Conservation (phyloP, 208 protist genomes). For the Paratrypanosoma confusum region DNA sequence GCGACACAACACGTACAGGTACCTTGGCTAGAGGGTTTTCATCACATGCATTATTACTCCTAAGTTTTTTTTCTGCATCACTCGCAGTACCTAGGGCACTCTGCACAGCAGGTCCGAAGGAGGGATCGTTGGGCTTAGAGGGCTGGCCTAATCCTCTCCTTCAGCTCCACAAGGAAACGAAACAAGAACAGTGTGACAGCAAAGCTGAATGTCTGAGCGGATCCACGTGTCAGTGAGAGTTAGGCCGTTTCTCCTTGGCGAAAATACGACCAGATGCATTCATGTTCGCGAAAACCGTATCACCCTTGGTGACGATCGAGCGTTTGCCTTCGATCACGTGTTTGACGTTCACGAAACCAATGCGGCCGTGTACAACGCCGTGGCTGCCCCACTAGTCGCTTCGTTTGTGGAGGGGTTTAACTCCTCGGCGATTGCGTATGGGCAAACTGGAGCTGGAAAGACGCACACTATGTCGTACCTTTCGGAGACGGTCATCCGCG, state of each 20-base stretch:
- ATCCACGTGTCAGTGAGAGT: constrained; percentile 82
- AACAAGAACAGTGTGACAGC: too few relatives aligned
- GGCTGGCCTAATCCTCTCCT: too few relatives aligned
- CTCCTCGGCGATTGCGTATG: constrained; percentile 89
- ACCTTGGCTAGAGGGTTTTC: too few relatives aligned
- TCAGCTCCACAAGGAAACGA: too few relatives aligned
- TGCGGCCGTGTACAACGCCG: constrained; percentile 58
- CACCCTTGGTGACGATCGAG: constrained; percentile 60
- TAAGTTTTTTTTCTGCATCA: too few relatives aligned
- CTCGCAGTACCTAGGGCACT: too few relatives aligned
- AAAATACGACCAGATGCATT: constrained; percentile 40
- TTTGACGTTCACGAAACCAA: constrained; percentile 49
- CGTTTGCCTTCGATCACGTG: constrained; percentile 88
- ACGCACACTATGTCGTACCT: constrained; percentile 88
- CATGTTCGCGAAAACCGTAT: constrained; percentile 52
- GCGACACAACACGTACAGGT: too few relatives aligned
- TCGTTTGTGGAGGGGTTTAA: constrained; percentile 85
- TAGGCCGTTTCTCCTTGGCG: constrained; percentile 71
- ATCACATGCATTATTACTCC: too few relatives aligned
- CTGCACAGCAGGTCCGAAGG: too few relatives aligned
- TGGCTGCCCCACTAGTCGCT: constrained; percentile 63
- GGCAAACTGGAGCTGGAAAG: constrained; percentile 92
- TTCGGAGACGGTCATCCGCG: constrained; percentile 67
- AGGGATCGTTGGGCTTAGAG: too few relatives aligned
- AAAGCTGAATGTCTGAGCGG: constrained; percentile 49